Conservation (phyloP, 768 basidiomycete species). For the Mycena floridula region DNA sequence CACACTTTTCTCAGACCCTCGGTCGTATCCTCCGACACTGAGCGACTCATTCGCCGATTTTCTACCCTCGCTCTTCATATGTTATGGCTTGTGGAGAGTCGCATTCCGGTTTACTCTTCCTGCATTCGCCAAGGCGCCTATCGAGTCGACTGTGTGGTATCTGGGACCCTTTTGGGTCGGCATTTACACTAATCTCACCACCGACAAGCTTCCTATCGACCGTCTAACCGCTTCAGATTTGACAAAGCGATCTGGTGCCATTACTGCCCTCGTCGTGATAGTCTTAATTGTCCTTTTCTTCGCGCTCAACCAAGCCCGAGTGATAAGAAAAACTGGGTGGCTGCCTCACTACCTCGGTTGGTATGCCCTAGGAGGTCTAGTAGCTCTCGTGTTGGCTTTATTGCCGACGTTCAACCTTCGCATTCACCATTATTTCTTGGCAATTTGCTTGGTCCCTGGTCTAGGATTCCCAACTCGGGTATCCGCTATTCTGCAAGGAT, state of each 20-base stretch:
- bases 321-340: slow-evolving; percentile 83
- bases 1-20: slow-evolving; percentile 71
- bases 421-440: slow-evolving; percentile 79
- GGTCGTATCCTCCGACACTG: slow-evolving; percentile 57
- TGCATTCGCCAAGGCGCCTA: slow-evolving; percentile 54
- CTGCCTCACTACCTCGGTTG: slow-evolving; percentile 70
- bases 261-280: slow-evolving; percentile 64
- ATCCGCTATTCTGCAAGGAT: slow-evolving; percentile 76
- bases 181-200: slow-evolving; percentile 66
- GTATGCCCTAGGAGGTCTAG: slow-evolving; percentile 63
- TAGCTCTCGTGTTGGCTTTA: slow-evolving; percentile 58
- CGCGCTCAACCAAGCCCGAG: slow-evolving; percentile 70
- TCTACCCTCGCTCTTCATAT: slow-evolving; percentile 71
- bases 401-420: slow-evolving; percentile 67
- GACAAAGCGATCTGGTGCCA: slow-evolving; percentile 55
- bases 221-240: slow-evolving; percentile 71
- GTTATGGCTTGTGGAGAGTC: slow-evolving; percentile 73
- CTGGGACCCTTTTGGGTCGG: slow-evolving; percentile 77
- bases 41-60: slow-evolving; percentile 72
- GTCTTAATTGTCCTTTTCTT: slow-evolving; percentile 52
- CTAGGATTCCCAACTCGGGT: slow-evolving; percentile 78
- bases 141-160: slow-evolving; percentile 73
- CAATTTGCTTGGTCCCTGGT: slow-evolving; percentile 68
- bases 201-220: slow-evolving; percentile 68
- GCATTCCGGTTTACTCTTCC: slow-evolving; percentile 74